These are phyloP conservation scores for Macrolepiota albuminosa DNA, from an alignment of 768 basidiomycete species.

Conservation along the genomic window DNA sequence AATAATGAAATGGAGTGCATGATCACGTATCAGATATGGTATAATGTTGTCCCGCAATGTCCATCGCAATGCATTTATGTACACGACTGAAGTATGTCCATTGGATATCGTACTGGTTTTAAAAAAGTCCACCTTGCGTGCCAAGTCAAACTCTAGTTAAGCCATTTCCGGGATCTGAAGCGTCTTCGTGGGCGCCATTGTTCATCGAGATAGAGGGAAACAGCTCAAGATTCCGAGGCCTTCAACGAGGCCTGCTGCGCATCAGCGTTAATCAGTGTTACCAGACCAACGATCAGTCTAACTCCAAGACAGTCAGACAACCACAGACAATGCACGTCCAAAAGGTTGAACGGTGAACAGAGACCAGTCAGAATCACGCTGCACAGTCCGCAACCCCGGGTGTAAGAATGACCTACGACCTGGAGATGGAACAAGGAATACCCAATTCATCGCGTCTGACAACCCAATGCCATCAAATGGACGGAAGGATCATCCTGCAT, in stretches of 20 bases:
- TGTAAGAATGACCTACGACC: background rate
- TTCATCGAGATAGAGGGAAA: background rate
- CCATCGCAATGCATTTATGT: background rate
- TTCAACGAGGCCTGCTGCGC: background rate
- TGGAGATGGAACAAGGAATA: background rate
- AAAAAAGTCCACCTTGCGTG: background rate
- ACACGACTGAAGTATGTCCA: background rate
- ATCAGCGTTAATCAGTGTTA: background rate
- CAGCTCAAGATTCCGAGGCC: background rate
- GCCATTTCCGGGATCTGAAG: background rate
- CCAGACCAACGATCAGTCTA: background rate
- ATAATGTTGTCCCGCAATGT: background rate
- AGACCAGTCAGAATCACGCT: background rate
- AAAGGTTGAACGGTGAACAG: too few relatives aligned
- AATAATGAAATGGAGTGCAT: background rate
- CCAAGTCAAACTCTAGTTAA: background rate
- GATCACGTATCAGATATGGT: background rate
- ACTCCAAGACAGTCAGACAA: background rate
- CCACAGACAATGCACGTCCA: background rate
- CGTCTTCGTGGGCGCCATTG: background rate
- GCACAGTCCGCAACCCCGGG: background rate
- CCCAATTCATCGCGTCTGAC: background rate
- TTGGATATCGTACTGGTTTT: background rate
- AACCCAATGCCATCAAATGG: background rate
- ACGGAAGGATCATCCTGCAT: background rate